Percentiles rank a stretch among this genome's conserved stretches.
These are phyloP conservation scores for Micromonas pusilla DNA, from an alignment of 139 green algal genomes.

Conservation along the genomic window DNA sequence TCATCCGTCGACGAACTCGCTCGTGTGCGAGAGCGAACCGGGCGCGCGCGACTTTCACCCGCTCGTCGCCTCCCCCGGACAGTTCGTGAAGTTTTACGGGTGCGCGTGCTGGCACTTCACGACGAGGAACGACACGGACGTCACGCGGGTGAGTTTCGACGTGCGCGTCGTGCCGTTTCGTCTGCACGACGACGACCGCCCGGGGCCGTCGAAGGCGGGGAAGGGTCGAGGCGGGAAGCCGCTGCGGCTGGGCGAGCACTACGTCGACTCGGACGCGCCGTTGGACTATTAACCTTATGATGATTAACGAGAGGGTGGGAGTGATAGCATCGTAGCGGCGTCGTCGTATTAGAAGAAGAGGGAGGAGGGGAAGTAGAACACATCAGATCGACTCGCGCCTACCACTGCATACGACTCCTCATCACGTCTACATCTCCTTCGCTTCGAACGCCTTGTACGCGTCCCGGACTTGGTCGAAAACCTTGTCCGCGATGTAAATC, in stretches of 20 bases:
- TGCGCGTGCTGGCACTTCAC: not conserved
- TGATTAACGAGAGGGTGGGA: not conserved
- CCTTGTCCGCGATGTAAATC: slow-evolving; percentile 76
- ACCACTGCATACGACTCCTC: too few relatives aligned
- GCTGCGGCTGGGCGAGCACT: not conserved
- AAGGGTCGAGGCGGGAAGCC: not conserved
- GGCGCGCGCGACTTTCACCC: not conserved
- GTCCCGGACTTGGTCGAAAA: slow-evolving; percentile 85
- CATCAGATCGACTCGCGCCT: too few relatives aligned
- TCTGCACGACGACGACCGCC: not conserved
- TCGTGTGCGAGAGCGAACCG: not conserved
- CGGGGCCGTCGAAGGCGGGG: not conserved
- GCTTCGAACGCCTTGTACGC: slow-evolving; percentile 61
- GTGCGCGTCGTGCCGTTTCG: not conserved
- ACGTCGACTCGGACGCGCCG: not conserved
- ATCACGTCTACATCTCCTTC: slow-evolving; percentile 36
- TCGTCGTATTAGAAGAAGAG: too few relatives aligned
- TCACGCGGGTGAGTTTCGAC: slow-evolving; percentile 7
- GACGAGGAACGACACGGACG: not conserved
- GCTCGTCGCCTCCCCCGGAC: not conserved
- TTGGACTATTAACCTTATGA: not conserved
- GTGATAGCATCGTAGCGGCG: too few relatives aligned
- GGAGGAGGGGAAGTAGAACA: too few relatives aligned
- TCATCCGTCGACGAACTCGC: not conserved
- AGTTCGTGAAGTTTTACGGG: slow-evolving; percentile 2